Base-by-base conservation (phyloP, 345 rosid species). In the Triadica sebifera region DNA sequence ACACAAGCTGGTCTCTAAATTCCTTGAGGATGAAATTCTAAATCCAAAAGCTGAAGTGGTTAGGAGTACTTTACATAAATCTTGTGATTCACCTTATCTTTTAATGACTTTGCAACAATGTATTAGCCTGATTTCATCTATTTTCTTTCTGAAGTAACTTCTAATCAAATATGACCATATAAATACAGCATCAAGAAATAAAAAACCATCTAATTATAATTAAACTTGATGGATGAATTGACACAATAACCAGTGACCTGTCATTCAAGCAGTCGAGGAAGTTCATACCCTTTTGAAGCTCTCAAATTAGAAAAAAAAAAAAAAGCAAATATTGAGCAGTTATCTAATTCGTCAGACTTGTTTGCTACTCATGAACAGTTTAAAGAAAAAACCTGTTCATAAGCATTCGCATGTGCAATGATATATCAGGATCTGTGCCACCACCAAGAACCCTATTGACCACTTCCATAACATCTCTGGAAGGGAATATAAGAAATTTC, bases 391-490 rank as follows among this genome's bases (percentile, higher is more conserved):
- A 91, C 98, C 94, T 90, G 80, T 88, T 93, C 87, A 77, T 88
- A 60, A 95, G 84, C 99, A 95, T 93, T 72, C 98, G 84, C 94
- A 83, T 90, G 82, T 95, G 99, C 87, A 95, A 58, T 53, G 99
- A 83, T 57, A 93, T 80, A 84, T 91, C 98, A 82, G 99, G 99
- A 70, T 86, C 91, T 65, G 73, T 81, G 34, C 88, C 81, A 68
- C 82, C 84, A 62, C 74, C 78, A 71, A 95, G 83, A 84, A 81
- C 94, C 98, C 93, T 84, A 67, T 85, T 81, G 64, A 95, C 92
- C 41, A 97, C 99, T 60, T 86, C 93, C 74, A 86, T 72, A 56
- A 93, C 90, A 82, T 89, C 92, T 76, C 80, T 80, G 1, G 98
- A 90, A 41, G 99, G 99, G 74, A 92, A 87, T 77, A 95, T 82